These are phyloP conservation scores for Sophora flavescens DNA, from an alignment of 306 rosid species.

Conservation along the genomic window DNA sequence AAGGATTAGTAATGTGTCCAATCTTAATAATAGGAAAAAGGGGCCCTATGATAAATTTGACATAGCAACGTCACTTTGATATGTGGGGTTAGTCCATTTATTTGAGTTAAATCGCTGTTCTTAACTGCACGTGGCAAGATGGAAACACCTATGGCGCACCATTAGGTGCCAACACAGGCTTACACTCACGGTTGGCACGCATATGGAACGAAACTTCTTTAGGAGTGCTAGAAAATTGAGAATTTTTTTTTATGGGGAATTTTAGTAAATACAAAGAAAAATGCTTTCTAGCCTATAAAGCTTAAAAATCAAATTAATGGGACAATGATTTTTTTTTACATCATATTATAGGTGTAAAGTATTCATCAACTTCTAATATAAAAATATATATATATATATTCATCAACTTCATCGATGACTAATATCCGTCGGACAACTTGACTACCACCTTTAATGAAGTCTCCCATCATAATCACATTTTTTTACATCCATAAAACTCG, in stretches of 20 bases:
- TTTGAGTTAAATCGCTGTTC: conserved; percentile 35
- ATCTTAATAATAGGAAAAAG: not conserved
- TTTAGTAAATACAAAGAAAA: not conserved
- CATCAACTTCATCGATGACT: too few relatives aligned
- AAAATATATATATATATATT: too few relatives aligned
- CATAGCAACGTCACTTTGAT: conserved; percentile 37
- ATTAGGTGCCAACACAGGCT: conserved; percentile 33
- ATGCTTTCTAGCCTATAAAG: not conserved
- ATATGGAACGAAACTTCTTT: not conserved
- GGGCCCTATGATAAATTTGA: conserved; percentile 35
- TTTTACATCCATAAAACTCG: too few relatives aligned
- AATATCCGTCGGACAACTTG: too few relatives aligned
- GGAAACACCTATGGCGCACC: conserved; percentile 35
- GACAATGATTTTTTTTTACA: too few relatives aligned
- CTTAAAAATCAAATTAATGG: too few relatives aligned
- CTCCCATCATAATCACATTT: too few relatives aligned
- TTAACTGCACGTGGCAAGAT: conserved; percentile 44
- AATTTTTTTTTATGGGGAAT: not conserved
- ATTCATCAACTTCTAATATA: too few relatives aligned
- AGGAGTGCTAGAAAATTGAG: not conserved
- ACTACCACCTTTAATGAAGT: too few relatives aligned
- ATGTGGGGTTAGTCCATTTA: conserved; percentile 62
- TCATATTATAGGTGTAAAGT: too few relatives aligned
- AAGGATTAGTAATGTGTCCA: conserved; percentile 37
- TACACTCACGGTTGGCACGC: conserved; percentile 49